These are phyloP conservation scores for Penicillium brevicompactum DNA, from an alignment of 2,329 filamentous ascomycete genomes.

Conservation along the genomic window DNA sequence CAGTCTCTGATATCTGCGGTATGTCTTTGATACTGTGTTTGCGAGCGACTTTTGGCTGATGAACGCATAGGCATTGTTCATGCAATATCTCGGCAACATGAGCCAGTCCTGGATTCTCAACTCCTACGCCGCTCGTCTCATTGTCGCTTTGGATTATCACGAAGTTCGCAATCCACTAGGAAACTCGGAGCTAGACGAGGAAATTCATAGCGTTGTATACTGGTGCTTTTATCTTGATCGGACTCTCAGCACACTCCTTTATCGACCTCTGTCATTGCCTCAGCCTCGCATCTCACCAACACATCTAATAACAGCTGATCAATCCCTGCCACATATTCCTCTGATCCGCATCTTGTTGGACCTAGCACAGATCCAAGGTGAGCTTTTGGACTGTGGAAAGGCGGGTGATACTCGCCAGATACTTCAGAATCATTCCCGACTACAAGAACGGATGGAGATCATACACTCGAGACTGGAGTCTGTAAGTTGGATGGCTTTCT, in stretches of 20 bases:
- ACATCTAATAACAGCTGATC: conserved; percentile 3
- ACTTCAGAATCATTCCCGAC: conserved; percentile 15
- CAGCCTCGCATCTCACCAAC: conserved; percentile 10
- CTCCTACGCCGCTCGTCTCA: conserved; percentile 30
- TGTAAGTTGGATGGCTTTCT: conserved; percentile 9
- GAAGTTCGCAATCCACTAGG: conserved; percentile 2
- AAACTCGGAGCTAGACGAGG: conserved; percentile 14
- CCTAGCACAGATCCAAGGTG: conserved; percentile 18
- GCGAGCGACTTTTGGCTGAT: not conserved
- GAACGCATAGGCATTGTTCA: conserved; percentile 22
- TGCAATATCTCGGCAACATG: conserved; percentile 27
- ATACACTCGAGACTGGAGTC: conserved; percentile 20
- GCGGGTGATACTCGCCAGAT: conserved; percentile 10
- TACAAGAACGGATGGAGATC: conserved; percentile 19
- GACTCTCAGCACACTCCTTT: conserved; percentile 28
- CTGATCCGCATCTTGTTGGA: conserved; percentile 16
- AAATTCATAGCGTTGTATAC: conserved; percentile 22
- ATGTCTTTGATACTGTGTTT: conserved; percentile 1
- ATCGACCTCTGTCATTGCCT: conserved; percentile 24
- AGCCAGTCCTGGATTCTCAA: conserved; percentile 27
- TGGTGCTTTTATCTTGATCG: conserved; percentile 34
- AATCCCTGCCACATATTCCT: conserved; percentile 7
- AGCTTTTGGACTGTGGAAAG: conserved; percentile 11
- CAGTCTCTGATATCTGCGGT: conserved; percentile 30
- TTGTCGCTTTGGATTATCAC: conserved; percentile 27